phyloP scores from a whole-genome alignment of 306 rosid genomes.

The Prunus mongolica region DNA sequence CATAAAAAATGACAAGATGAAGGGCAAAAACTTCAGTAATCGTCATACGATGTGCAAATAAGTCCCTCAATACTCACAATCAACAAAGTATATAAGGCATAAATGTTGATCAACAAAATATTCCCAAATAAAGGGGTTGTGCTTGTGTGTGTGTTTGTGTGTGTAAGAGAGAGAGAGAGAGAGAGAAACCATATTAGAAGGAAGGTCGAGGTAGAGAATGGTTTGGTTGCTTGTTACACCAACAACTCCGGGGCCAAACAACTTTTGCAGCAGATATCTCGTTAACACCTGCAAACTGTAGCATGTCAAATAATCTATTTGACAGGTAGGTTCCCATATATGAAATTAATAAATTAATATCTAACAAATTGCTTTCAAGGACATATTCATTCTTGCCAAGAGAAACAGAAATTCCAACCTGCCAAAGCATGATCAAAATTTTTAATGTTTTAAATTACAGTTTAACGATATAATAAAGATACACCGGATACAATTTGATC shows the following conservation, averaged over 20 bases:
- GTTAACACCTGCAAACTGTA: conserved; percentile 55
- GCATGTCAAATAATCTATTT: conserved; percentile 4
- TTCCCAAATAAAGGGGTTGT: background rate
- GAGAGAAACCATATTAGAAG: conserved; percentile 78
- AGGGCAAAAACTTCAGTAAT: background rate
- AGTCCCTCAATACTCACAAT: background rate
- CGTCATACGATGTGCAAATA: background rate
- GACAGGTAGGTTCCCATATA: background rate
- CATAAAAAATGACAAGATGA: background rate
- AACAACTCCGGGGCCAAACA: conserved; percentile 67
- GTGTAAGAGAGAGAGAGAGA: background rate
- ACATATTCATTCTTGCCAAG: background rate
- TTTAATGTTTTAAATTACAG: background rate
- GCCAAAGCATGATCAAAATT: background rate
- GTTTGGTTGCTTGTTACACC: conserved; percentile 50
- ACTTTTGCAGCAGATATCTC: conserved; percentile 66
- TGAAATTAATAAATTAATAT: background rate
- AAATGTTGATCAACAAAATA: background rate
- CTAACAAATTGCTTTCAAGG: background rate
- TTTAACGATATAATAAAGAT: background rate
- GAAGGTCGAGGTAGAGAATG: conserved; percentile 76
- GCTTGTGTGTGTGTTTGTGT: background rate
- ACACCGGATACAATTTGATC: background rate
- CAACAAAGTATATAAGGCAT: background rate
- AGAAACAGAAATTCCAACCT: background rate